These are phyloP conservation scores for Sisymbrium irio DNA, from an alignment of 345 rosid species.

Conservation along the genomic window DNA sequence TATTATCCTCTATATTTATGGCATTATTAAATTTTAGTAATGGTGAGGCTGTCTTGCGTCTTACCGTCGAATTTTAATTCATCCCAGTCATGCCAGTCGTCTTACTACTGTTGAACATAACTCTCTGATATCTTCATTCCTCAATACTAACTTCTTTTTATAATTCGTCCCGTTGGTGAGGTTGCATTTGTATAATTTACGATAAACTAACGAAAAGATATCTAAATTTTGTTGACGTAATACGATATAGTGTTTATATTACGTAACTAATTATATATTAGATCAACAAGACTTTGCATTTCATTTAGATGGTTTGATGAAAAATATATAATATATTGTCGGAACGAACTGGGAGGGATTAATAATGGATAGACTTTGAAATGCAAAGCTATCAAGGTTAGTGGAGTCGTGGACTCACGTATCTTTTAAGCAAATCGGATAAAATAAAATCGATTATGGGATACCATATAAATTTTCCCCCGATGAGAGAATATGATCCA, in stretches of 20 bases:
- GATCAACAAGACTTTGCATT: not conserved
- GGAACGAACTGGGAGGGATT: not conserved
- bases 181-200: not conserved
- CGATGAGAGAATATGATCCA: not conserved
- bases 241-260: not conserved
- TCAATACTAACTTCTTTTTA: not conserved
- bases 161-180: not conserved
- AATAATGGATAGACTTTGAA: constrained; percentile 2
- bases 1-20: not conserved
- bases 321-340: not conserved
- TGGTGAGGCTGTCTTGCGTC: constrained; percentile 17
- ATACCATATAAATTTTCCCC: not conserved
- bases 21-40: not conserved
- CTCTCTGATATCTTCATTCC: no score
- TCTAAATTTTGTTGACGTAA: not conserved
- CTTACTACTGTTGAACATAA: no score
- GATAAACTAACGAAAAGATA: constrained; percentile 1
- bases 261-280: not conserved
- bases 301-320: not conserved
- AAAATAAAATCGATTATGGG: not conserved
- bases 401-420: constrained; percentile 37
- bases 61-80: not conserved
- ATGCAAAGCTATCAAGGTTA: constrained; percentile 9
- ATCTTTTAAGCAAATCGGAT: not conserved
- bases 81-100: no score